phyloP scores from a whole-genome alignment of 495 filamentous ascomycete species.

The Lindgomyces ingoldianus region DNA sequence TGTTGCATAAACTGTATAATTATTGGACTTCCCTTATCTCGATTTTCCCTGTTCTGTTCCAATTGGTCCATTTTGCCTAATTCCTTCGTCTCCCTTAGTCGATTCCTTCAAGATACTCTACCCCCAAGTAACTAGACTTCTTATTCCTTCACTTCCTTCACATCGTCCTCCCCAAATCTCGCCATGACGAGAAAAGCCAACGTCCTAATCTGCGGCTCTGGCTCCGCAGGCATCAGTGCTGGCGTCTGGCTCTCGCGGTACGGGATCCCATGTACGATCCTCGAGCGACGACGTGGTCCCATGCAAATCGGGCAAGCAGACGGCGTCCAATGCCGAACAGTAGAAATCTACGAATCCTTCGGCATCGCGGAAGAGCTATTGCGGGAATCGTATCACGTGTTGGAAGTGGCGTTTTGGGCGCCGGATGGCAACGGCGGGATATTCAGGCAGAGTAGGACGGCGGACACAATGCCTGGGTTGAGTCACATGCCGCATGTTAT shows the following conservation, averaged over 20 bases:
- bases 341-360: constrained; percentile 80
- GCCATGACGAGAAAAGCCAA: constrained; percentile 37
- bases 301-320: constrained; percentile 75
- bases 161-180: no score
- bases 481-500: constrained; percentile 74
- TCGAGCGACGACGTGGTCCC: constrained; percentile 63
- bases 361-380: constrained; percentile 69
- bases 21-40: no score
- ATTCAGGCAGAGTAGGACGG: constrained; percentile 54
- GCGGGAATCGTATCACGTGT: constrained; percentile 69
- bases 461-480: constrained; percentile 64
- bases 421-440: constrained; percentile 47
- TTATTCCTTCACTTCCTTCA: no score
- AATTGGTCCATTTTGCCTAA: neutral
- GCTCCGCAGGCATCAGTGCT: constrained; percentile 69
- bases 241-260: constrained; percentile 66
- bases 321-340: constrained; percentile 75
- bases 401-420: constrained; percentile 56
- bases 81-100: neutral
- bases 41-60: no score
- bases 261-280: constrained; percentile 61
- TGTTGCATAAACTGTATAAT: no score
- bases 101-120: neutral
- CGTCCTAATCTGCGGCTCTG: constrained; percentile 67
- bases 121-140: no score